Base-by-base conservation (phyloP, 352 stramenopile genomes). In the Phytophthora constricta region DNA sequence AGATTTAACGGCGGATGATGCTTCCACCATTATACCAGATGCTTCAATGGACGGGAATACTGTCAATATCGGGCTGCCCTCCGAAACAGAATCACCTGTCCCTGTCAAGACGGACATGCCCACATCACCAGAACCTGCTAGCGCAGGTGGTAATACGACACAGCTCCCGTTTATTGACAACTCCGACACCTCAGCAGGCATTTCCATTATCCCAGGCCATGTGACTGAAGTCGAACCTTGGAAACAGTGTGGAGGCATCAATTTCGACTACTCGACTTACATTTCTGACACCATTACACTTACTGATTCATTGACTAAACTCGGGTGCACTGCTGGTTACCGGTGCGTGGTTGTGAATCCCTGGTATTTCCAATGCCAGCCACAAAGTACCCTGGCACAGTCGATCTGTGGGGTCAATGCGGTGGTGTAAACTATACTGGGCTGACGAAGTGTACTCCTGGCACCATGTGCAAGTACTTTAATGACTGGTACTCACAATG, bases 401-500 rank as follows among this genome's bases (percentile, higher is more conserved):
- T 59, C 20, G 61, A 57, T 4, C 48, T 63, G 5, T 79, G 71
- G 67, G 52, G 66, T 16, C 54, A 62, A 31, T 62, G 51, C 13
- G 51, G 51, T 13, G 51, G 51, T 10, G 26, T 25, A 5, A 34
- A 45, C 34, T 26, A 58, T 27, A n/a, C 20, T 3, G 51, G 51
- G 16, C 22, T n/a, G 20, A 58, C 51, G 1, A 48, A 46, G 9
- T 58, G 51, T 22, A 7, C 17, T 14, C 19, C 19, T 13, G 62
- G 66, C n/a, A 34, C 62, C 11, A 52, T 56, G 26, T 79, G 71
- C 67, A 45, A 56, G 13, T 51, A 45, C 31, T 46, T 56, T 22
- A 71, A 69, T 39, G 37, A 69, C 16, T 79, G 71, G 71, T 79
- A 76, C 57, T 70, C 63, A 19, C 71, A 79, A 46, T 79, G 71